These are phyloP conservation scores for Daldinia decipiens DNA, from an alignment of 495 filamentous ascomycete genomes.

Conservation along the genomic window DNA sequence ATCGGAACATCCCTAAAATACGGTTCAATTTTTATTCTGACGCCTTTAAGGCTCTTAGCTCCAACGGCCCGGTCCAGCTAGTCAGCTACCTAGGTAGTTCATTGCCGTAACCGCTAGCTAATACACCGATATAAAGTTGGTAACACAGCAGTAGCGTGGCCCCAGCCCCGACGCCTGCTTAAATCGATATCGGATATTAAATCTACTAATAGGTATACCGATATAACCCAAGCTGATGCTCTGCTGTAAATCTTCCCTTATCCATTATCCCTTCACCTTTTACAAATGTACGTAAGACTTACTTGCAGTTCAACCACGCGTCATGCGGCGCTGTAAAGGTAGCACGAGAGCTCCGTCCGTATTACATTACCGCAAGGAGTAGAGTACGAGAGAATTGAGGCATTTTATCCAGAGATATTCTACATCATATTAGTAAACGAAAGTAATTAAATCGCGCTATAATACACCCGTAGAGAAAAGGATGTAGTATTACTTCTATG, in stretches of 20 bases:
- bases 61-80: not conserved
- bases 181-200: no score
- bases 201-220: not conserved
- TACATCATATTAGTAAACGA: no score
- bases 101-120: not conserved
- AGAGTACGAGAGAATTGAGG: not conserved
- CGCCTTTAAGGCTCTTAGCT: not conserved
- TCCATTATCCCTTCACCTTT: not conserved
- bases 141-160: not conserved
- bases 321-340: not conserved
- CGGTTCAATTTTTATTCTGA: not conserved
- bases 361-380: not conserved
- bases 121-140: not conserved
- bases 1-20: not conserved
- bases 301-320: conserved; percentile 1
- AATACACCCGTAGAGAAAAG: no score
- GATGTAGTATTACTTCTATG: no score
- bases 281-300: not conserved
- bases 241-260: not conserved
- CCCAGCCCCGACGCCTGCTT: not conserved
- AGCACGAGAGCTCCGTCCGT: not conserved
- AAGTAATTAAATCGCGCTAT: no score
- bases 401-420: no score
- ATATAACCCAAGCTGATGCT: not conserved
- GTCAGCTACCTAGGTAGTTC: not conserved